Conservation (phyloP, 164 flowering plant species). For the Amborella trichopoda region DNA sequence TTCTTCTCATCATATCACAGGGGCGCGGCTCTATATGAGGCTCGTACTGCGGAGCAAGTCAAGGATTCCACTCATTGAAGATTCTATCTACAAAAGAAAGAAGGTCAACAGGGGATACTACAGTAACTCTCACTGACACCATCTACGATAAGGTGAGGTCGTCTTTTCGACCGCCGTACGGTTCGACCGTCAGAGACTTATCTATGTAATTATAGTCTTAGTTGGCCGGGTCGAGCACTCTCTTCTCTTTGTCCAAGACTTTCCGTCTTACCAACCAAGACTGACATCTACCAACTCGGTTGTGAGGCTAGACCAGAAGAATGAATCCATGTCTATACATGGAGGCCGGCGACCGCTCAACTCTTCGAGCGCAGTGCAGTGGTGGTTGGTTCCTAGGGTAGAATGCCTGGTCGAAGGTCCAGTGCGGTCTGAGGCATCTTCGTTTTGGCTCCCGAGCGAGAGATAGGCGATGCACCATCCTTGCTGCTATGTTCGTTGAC, state of each 20-base stretch:
- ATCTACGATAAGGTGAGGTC: no score
- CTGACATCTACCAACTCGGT: background rate
- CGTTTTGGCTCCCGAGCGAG: no score
- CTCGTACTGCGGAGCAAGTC: slow-evolving; percentile 1
- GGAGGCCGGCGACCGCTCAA: background rate
- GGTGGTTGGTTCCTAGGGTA: no score
- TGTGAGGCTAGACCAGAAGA: background rate
- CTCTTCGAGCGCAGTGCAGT: background rate
- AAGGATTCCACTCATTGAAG: slow-evolving; percentile 1
- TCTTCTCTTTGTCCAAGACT: background rate
- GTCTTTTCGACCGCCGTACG: no score
- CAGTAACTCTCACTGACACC: no score
- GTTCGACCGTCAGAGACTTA: no score
- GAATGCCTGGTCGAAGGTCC: no score
- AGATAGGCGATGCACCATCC: no score
- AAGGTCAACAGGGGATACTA: slow-evolving; percentile 1
- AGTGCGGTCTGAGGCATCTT: no score
- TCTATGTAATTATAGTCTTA: no score
- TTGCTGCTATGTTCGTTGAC: no score
- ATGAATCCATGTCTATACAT: background rate
- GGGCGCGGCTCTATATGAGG: slow-evolving; percentile 3
- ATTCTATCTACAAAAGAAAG: slow-evolving; percentile 1
- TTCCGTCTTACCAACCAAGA: background rate
- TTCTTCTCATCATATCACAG: slow-evolving; percentile 3
- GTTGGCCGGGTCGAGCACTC: background rate